These are phyloP conservation scores for Starmerella sp. DNA, from an alignment of 805 yeast species.

Conservation along the genomic window DNA sequence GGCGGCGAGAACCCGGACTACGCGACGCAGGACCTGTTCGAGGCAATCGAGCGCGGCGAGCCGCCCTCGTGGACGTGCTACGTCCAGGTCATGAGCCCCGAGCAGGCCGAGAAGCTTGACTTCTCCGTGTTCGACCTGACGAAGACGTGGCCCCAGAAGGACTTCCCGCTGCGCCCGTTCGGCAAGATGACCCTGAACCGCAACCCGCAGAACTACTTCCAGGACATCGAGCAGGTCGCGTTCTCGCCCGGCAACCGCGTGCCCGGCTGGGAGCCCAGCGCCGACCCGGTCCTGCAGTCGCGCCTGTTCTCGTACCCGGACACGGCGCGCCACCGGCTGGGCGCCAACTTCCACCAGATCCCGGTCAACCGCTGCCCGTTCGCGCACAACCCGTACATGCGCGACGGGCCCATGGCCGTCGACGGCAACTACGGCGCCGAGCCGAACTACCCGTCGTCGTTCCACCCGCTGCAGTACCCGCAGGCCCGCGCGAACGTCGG, in stretches of 20 bases:
- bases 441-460: constrained; percentile 44
- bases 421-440: constrained; percentile 37
- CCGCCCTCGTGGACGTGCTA: constrained; percentile 43
- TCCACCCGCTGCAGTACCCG: constrained; percentile 29
- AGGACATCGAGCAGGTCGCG: constrained; percentile 46
- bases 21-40: constrained; percentile 36
- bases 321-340: constrained; percentile 68
- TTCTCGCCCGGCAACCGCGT: constrained; percentile 64
- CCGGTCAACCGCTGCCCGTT: constrained; percentile 55
- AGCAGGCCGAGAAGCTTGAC: constrained; percentile 42
- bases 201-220: constrained; percentile 46
- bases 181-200: constrained; percentile 45
- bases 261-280: constrained; percentile 65
- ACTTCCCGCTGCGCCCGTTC: constrained; percentile 44
- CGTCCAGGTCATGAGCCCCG: constrained; percentile 49
- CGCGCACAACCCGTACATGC: constrained; percentile 36
- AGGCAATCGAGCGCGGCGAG: constrained; percentile 39
- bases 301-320: constrained; percentile 67
- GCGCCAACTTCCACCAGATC: constrained; percentile 53
- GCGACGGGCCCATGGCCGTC: constrained; percentile 51
- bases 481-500: constrained; percentile 15
- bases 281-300: constrained; percentile 68
- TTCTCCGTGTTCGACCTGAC: constrained; percentile 45
- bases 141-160: constrained; percentile 47
- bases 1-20: constrained; percentile 44